These are phyloP conservation scores for Bullera alba DNA, from an alignment of 768 basidiomycete species.

Conservation along the genomic window DNA sequence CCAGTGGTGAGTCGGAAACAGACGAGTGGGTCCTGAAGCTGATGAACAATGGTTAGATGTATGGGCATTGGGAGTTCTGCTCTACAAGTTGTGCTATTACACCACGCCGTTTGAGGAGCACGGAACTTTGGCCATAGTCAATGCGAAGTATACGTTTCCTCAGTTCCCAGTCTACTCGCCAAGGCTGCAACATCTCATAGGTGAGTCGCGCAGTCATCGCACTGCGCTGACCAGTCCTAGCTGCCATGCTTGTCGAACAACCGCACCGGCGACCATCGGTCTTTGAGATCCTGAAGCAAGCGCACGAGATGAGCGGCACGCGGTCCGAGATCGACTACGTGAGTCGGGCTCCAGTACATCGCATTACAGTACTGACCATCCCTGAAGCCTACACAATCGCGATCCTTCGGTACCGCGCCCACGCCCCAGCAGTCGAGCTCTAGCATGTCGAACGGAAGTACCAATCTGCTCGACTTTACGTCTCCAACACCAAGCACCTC, in stretches of 20 bases:
- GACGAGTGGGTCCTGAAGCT: not conserved
- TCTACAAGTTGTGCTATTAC: slow-evolving; percentile 99
- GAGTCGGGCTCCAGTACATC: too few relatives aligned
- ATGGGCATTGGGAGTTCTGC: slow-evolving; percentile 92
- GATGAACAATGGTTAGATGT: slow-evolving; percentile 58
- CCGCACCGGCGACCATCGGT: slow-evolving; percentile 77
- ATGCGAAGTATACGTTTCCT: slow-evolving; percentile 88
- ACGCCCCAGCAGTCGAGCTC: slow-evolving; percentile 20
- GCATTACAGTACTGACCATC: not conserved
- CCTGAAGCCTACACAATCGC: not conserved
- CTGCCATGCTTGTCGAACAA: slow-evolving; percentile 86
- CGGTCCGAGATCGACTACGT: slow-evolving; percentile 70
- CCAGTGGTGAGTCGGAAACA: slow-evolving; percentile 32
- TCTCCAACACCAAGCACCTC: slow-evolving; percentile 15
- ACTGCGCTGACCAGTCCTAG: slow-evolving; percentile 48
- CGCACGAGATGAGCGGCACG: slow-evolving; percentile 81
- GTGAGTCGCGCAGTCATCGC: slow-evolving; percentile 47
- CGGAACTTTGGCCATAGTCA: slow-evolving; percentile 89
- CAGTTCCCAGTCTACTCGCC: slow-evolving; percentile 79
- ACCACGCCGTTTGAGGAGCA: slow-evolving; percentile 99
- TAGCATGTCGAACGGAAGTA: slow-evolving; percentile 3
- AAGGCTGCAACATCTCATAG: slow-evolving; percentile 73
- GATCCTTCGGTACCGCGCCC: slow-evolving; percentile 8
- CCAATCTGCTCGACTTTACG: slow-evolving; percentile 36
- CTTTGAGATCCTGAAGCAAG: slow-evolving; percentile 74